phyloP scores from a whole-genome alignment of 2,329 filamentous ascomycete genomes.

The Pseudogymnoascus sp. region DNA sequence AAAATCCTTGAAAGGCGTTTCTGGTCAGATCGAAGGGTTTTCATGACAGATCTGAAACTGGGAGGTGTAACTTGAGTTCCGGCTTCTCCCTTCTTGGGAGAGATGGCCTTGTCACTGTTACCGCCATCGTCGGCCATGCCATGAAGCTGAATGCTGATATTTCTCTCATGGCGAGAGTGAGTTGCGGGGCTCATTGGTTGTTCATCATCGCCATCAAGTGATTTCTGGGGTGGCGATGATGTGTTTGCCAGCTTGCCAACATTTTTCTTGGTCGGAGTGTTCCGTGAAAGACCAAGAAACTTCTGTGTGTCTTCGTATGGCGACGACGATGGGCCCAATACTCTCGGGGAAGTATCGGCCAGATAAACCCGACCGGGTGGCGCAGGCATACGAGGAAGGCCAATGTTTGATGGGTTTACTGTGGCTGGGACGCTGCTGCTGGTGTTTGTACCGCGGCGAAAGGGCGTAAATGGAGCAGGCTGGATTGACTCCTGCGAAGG shows the following conservation, averaged over 20 bases:
- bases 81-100: not conserved
- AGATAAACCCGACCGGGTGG: slow-evolving; percentile 8
- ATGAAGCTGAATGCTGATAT: slow-evolving; percentile 15
- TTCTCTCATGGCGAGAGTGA: slow-evolving; percentile 9
- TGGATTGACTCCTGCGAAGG: not conserved
- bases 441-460: slow-evolving; percentile 9
- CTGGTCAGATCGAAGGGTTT: not conserved
- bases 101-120: slow-evolving; percentile 9
- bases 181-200: not conserved
- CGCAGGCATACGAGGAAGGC: slow-evolving; percentile 12
- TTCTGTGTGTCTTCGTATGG: slow-evolving; percentile 18
- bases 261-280: not conserved
- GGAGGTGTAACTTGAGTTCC: not conserved
- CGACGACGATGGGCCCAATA: slow-evolving; percentile 12
- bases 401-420: slow-evolving; percentile 2
- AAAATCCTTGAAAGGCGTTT: slow-evolving; percentile 12
- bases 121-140: slow-evolving; percentile 20
- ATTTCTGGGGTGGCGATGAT: not conserved
- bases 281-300: slow-evolving; percentile 14
- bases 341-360: slow-evolving; percentile 6
- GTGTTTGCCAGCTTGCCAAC: not conserved
- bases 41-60: not conserved
- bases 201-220: slow-evolving; percentile 2
- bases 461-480: slow-evolving; percentile 11
- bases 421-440: slow-evolving; percentile 8